These are phyloP conservation scores for Candida fluviatilis DNA, from an alignment of 805 yeast genomes.

Conservation along the genomic window DNA sequence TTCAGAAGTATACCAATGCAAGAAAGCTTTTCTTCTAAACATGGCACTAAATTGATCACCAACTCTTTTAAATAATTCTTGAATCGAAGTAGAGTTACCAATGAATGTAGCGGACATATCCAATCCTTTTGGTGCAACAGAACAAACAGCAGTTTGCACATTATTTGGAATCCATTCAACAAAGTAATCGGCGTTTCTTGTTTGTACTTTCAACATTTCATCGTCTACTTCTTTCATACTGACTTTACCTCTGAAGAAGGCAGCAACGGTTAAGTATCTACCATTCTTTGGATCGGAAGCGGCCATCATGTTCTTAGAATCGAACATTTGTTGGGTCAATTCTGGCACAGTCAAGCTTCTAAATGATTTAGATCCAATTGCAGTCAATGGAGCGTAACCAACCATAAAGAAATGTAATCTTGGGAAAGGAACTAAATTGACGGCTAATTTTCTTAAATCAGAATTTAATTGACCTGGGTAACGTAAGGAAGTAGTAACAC, in stretches of 20 bases:
- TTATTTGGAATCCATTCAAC: slow-evolving; percentile 97
- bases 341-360: slow-evolving; percentile 85
- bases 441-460: slow-evolving; percentile 89
- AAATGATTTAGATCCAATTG: slow-evolving; percentile 76
- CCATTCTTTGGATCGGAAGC: slow-evolving; percentile 90
- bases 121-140: slow-evolving; percentile 80
- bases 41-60: slow-evolving; percentile 87
- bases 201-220: slow-evolving; percentile 81
- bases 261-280: slow-evolving; percentile 87
- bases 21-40: slow-evolving; percentile 92
- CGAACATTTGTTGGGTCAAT: slow-evolving; percentile 90
- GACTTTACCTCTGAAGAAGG: slow-evolving; percentile 91
- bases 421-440: slow-evolving; percentile 92
- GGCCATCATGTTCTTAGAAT: slow-evolving; percentile 92
- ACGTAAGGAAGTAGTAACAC: slow-evolving; percentile 90
- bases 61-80: slow-evolving; percentile 84
- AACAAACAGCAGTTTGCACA: slow-evolving; percentile 90
- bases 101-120: slow-evolving; percentile 91
- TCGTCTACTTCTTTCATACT: slow-evolving; percentile 93
- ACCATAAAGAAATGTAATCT: slow-evolving; percentile 94
- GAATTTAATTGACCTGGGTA: slow-evolving; percentile 95
- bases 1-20: slow-evolving; percentile 93
- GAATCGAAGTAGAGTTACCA: slow-evolving; percentile 91
- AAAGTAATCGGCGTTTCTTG: slow-evolving; percentile 75
- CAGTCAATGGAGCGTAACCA: slow-evolving; percentile 88